Evolutionary conservation across 228 moss, liverwort and hornwort genomes (phyloP).

Genomic region (Sphagnum fallax): DNA sequence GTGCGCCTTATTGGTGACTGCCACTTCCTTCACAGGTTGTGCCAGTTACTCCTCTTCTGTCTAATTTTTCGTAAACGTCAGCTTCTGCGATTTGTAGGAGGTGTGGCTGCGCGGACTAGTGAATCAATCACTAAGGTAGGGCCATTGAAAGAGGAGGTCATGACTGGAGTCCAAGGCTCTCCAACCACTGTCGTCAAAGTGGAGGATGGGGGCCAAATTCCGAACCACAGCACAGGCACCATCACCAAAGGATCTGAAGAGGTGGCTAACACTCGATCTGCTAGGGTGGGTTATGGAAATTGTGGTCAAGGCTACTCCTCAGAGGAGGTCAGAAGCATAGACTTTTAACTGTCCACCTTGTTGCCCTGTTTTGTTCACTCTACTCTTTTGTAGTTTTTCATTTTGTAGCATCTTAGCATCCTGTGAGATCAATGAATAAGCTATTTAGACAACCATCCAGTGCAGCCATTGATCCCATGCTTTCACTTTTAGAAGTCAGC

Average conservation of each 20-base stretch:
- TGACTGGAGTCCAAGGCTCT: conserved; percentile 25
- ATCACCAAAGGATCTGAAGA: conserved; percentile 61
- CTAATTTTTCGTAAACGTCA: conserved; percentile 94
- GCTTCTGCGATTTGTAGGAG: conserved; percentile 47
- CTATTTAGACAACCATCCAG: too few relatives aligned
- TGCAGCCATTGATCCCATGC: too few relatives aligned
- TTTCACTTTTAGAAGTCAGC: too few relatives aligned
- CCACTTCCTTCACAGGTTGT: conserved; percentile 86
- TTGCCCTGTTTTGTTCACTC: neutral
- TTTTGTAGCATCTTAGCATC: too few relatives aligned
- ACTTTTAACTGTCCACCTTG: neutral
- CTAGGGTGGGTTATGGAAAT: conserved; percentile 87
- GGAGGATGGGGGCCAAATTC: conserved; percentile 54
- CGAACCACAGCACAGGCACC: conserved; percentile 24
- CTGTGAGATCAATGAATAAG: too few relatives aligned
- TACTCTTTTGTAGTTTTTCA: too few relatives aligned
- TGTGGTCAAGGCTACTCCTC: conserved; percentile 96
- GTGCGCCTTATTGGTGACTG: conserved; percentile 87
- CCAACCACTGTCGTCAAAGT: conserved; percentile 38
- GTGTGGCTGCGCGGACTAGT: conserved; percentile 10
- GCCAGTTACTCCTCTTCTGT: conserved; percentile 92
- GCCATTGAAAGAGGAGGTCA: conserved; percentile 33
- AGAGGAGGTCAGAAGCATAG: conserved; percentile 59
- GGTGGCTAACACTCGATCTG: conserved; percentile 36
- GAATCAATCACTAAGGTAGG: conserved; percentile 30